Base-by-base conservation (phyloP, 108 stramenopile species). In the Cyclotella cryptica region DNA sequence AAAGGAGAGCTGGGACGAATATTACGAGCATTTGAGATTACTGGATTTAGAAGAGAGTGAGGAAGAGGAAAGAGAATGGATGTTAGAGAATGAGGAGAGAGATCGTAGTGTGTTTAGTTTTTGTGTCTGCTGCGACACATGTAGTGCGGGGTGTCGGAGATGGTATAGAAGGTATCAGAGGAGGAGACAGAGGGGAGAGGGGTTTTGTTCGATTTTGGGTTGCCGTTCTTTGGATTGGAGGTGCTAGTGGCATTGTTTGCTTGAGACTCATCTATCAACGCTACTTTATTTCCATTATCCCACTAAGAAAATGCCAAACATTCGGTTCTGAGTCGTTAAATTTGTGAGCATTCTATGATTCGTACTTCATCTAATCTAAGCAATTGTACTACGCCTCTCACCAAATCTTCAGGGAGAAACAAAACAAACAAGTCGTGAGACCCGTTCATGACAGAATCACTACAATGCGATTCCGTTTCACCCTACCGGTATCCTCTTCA, bases 1-100 rank as follows among this genome's bases (percentile, higher is more conserved):
- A 55, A 58, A 45, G 45, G 81, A 72, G 22, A 57, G 47, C 8
- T 83, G 81, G 81, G 58, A 41, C 27, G 81, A 72, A 30, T 93
- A 90, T 64, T 77, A 80, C 17, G 82, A 89, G 52, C 76, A 87
- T 22, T 46, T 88, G 78, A 72, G 74, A 62, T 67, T 64, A 45
- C 83, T 79, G 74, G 82, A 89, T 53, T 27, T 54, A 43, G 62
- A 76, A 66, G 43, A 60, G 14, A 58, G 64, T 28, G 69, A 59
- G 24, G 67, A 35, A 21, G 74, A 83, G n/a, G 81, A 83, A 26
- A 42, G 64, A 5, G 67, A 75, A 44, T 72, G 61, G 81, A 7
- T 71, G 45, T 64, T 66, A 39, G 81, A 75, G 35, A 62, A 75
- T 49, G 66, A 42, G 41, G 75, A 42, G 17, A 24, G 60, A 13